phyloP scores from a whole-genome alignment of 2,329 filamentous ascomycete genomes.

The Aspergillus chevalieri region DNA sequence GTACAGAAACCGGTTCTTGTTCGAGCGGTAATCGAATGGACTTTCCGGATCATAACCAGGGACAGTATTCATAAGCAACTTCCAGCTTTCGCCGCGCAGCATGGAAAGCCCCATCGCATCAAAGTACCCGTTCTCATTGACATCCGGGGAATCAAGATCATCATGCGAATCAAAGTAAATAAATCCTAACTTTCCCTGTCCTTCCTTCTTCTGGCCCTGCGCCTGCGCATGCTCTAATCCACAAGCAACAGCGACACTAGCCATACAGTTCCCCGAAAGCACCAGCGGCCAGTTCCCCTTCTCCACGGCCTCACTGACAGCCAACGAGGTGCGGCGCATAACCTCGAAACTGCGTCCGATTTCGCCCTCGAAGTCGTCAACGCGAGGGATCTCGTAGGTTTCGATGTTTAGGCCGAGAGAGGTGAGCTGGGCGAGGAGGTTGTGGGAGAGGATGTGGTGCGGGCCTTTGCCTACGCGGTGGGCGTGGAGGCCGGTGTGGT shows the following conservation, averaged over 20 bases:
- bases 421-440: conserved; percentile 23
- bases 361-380: conserved; percentile 36
- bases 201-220: no score
- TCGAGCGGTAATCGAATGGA: conserved; percentile 4
- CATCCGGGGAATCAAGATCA: conserved; percentile 34
- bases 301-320: conserved; percentile 22
- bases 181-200: conserved; percentile 18
- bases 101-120: conserved; percentile 35
- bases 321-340: conserved; percentile 30
- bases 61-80: conserved; percentile 25
- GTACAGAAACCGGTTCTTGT: conserved; percentile 16
- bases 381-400: conserved; percentile 20
- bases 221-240: conserved; percentile 21
- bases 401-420: conserved; percentile 17
- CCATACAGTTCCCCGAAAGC: conserved; percentile 36
- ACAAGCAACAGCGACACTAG: conserved; percentile 31
- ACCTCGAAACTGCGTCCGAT: conserved; percentile 38
- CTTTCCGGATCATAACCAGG: conserved; percentile 17
- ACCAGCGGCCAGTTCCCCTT: conserved; percentile 32
- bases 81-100: conserved; percentile 30
- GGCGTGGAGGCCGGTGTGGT: conserved; percentile 35
- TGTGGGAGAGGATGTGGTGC: conserved; percentile 22
- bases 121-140: conserved; percentile 32
- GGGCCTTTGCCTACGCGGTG: conserved; percentile 36
- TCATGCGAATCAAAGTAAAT: conserved; percentile 43